These are phyloP conservation scores for Guadua angustifolia DNA, from an alignment of 176 grass and related monocot species.

Conservation along the genomic window DNA sequence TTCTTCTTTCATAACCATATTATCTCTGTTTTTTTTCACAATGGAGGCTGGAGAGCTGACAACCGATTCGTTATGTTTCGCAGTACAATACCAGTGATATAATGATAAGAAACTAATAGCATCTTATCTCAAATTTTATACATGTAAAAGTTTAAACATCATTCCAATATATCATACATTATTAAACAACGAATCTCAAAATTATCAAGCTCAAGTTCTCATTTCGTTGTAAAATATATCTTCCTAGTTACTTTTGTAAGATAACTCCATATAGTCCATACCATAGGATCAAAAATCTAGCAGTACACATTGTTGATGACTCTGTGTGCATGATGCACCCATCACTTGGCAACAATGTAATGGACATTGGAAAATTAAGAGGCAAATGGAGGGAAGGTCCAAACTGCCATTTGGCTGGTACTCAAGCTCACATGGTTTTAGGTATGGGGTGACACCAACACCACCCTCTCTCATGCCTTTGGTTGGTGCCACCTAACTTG, in stretches of 20 bases:
- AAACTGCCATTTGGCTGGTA: slow-evolving; percentile 26
- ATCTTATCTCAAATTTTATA: neutral
- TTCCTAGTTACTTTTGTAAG: neutral
- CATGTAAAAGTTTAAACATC: neutral
- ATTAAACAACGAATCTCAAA: too few species aligned
- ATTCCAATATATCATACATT: neutral
- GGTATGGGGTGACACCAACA: neutral
- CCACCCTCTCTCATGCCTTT: slow-evolving; percentile 16
- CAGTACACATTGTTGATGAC: neutral
- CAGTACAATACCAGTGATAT: neutral
- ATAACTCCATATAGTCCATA: neutral
- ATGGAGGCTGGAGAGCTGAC: neutral
- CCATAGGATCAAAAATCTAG: neutral
- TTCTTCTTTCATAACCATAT: neutral
- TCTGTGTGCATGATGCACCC: neutral
- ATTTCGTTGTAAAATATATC: too few species aligned
- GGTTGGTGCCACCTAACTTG: slow-evolving; percentile 46
- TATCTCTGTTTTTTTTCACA: neutral
- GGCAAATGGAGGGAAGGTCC: neutral
- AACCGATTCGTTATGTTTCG: neutral
- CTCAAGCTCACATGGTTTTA: slow-evolving; percentile 37
- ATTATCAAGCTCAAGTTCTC: too few species aligned
- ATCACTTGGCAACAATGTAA: neutral
- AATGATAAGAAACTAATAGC: neutral
- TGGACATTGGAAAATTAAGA: neutral